Conservation (phyloP, 805 yeast species). For the Pichia thaimueangensis region DNA sequence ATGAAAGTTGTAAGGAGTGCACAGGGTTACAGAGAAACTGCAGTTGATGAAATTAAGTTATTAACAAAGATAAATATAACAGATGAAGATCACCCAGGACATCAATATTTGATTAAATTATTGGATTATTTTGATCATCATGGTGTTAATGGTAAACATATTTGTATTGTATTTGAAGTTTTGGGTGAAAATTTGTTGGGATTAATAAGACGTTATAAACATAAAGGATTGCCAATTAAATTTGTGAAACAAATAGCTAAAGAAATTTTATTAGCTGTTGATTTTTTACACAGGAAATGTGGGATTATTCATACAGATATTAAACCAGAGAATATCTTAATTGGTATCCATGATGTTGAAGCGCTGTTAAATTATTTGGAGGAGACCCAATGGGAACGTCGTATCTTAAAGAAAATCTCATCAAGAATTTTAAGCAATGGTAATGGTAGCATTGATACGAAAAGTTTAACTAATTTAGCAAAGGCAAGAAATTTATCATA, state of each 20-base stretch:
- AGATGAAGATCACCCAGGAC: slow-evolving; percentile 70
- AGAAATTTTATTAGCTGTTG: slow-evolving; percentile 49
- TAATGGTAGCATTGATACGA: slow-evolving; percentile 11
- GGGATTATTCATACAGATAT: slow-evolving; percentile 71
- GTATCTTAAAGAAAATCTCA: slow-evolving; percentile 25
- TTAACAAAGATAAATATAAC: slow-evolving; percentile 59
- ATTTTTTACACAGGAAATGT: slow-evolving; percentile 54
- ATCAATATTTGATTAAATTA: slow-evolving; percentile 70
- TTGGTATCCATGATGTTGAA: slow-evolving; percentile 50
- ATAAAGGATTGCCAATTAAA: slow-evolving; percentile 42
- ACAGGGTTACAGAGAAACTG: slow-evolving; percentile 85
- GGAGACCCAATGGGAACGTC: slow-evolving; percentile 32
- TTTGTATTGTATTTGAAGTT: slow-evolving; percentile 96
- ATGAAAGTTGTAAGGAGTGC: slow-evolving; percentile 92
- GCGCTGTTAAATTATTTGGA: slow-evolving; percentile 41
- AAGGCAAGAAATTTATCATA: slow-evolving; percentile 20
- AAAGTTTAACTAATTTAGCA: slow-evolving; percentile 9
- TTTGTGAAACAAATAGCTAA: slow-evolving; percentile 53
- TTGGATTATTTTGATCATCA: slow-evolving; percentile 78
- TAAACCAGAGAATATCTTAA: slow-evolving; percentile 64
- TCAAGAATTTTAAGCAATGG: slow-evolving; percentile 19
- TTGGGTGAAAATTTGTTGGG: slow-evolving; percentile 90
- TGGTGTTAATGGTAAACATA: slow-evolving; percentile 90
- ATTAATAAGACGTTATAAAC: slow-evolving; percentile 65
- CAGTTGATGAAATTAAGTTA: slow-evolving; percentile 84